Conservation (phyloP, 805 yeast species). For the Schizosaccharomyces japonicus region DNA sequence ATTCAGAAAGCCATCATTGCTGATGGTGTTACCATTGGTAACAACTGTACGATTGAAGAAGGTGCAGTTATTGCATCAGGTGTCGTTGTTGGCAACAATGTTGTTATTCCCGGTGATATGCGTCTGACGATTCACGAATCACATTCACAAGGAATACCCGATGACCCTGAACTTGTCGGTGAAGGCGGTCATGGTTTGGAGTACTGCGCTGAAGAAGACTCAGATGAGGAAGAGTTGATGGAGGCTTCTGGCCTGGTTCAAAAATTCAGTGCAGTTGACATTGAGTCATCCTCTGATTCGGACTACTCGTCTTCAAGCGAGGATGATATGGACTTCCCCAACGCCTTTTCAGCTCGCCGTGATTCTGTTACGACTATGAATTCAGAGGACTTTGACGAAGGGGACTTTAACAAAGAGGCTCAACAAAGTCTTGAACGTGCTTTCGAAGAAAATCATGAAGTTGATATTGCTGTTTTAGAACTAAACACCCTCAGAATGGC, state of each 20-base stretch:
- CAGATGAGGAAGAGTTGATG: conserved; percentile 2
- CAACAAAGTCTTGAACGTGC: conserved; percentile 81
- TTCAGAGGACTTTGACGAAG: conserved; percentile 28
- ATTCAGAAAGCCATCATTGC: conserved; percentile 53
- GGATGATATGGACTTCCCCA: not conserved
- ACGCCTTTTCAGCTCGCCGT: not conserved
- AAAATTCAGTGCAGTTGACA: not conserved
- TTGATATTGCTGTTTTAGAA: conserved; percentile 80
- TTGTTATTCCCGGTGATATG: conserved; percentile 8
- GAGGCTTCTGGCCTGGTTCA: conserved; percentile 3
- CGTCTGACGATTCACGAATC: conserved; percentile 7
- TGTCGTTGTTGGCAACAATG: conserved; percentile 20
- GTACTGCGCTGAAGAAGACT: not conserved
- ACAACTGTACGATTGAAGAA: conserved; percentile 29
- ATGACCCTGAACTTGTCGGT: conserved; percentile 6
- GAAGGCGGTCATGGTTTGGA: not conserved
- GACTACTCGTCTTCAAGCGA: not conserved
- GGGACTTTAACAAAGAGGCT: conserved; percentile 74
- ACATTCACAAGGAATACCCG: conserved; percentile 2
- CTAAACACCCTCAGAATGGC: conserved; percentile 90
- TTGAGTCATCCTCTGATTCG: not conserved
- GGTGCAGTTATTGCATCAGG: conserved; percentile 62
- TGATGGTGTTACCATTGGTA: conserved; percentile 30
- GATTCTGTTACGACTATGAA: conserved; percentile 5
- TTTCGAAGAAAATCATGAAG: conserved; percentile 70